Evolutionary conservation across 2,329 filamentous ascomycete species (phyloP).

Genomic region (Aspergillus arachidicola): DNA sequence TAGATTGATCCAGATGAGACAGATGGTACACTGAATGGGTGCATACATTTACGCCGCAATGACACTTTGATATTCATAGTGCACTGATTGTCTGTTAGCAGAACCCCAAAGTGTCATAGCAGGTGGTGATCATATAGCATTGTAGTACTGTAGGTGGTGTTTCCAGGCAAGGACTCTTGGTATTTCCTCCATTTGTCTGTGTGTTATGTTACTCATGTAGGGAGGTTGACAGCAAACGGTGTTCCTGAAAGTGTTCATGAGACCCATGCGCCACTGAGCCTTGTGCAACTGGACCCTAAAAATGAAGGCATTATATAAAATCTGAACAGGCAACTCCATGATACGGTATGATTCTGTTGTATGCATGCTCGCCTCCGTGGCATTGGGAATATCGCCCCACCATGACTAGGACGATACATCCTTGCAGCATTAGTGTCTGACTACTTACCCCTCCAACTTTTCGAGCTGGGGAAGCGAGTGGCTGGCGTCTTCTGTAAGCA

Average conservation of each 20-base stretch:
- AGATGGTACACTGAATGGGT: too few species aligned
- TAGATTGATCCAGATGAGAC: too few species aligned
- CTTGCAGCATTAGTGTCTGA: neutral
- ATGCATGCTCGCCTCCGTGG: neutral
- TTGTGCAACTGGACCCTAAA: neutral
- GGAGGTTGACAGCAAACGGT: neutral
- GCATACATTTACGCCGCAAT: too few species aligned
- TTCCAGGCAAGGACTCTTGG: too few species aligned
- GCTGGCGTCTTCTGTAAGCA: too few species aligned
- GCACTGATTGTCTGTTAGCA: too few species aligned
- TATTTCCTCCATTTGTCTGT: too few species aligned
- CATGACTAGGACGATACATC: neutral
- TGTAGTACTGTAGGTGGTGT: too few species aligned
- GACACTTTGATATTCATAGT: too few species aligned
- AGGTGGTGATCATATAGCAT: too few species aligned
- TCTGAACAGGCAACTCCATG: neutral
- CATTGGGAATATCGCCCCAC: neutral
- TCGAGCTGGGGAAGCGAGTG: neutral
- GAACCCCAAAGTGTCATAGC: too few species aligned
- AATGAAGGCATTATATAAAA: neutral
- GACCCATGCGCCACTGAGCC: neutral
- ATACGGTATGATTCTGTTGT: too few species aligned
- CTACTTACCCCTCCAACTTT: neutral
- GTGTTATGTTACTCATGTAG: neutral
- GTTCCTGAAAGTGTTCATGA: neutral